Conservation (phyloP, 2,329 filamentous ascomycete species). For the Mycosphaerelloides madeirae region DNA sequence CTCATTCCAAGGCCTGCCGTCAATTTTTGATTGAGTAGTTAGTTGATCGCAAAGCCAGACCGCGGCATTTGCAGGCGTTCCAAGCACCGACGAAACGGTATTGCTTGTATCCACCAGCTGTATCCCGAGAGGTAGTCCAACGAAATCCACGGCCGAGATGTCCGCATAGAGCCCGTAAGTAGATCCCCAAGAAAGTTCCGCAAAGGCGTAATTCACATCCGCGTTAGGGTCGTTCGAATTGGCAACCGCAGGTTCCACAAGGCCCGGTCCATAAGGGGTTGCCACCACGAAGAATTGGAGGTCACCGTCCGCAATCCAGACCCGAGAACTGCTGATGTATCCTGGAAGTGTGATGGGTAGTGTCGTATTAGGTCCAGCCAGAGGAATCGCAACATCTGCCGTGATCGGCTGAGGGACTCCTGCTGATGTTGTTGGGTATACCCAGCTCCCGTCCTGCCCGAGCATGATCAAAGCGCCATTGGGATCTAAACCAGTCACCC, state of each 20-base stretch:
- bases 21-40: conserved; percentile 48
- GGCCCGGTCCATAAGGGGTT: conserved; percentile 29
- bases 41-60: conserved; percentile 51
- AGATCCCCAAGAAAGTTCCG: conserved; percentile 45
- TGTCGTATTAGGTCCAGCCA: conserved; percentile 34
- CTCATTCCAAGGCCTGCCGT: conserved; percentile 58
- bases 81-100: conserved; percentile 48
- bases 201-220: conserved; percentile 41
- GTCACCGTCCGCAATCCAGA: conserved; percentile 45
- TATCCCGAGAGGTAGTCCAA: conserved; percentile 48
- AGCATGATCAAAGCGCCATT: conserved; percentile 41
- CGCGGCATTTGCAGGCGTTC: conserved; percentile 55
- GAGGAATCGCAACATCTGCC: conserved; percentile 38
- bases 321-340: conserved; percentile 39
- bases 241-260: conserved; percentile 49
- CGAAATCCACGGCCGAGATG: conserved; percentile 30
- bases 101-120: conserved; percentile 47
- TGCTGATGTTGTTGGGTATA: conserved; percentile 40
- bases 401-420: conserved; percentile 34
- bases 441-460: conserved; percentile 34
- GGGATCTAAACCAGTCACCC: conserved; percentile 43
- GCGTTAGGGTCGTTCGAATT: conserved; percentile 37
- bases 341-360: conserved; percentile 40
- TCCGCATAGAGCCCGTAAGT: conserved; percentile 42
- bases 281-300: conserved; percentile 43